Conservation (phyloP, 2,329 filamentous ascomycete genomes). For the Aureobasidium vineae region DNA sequence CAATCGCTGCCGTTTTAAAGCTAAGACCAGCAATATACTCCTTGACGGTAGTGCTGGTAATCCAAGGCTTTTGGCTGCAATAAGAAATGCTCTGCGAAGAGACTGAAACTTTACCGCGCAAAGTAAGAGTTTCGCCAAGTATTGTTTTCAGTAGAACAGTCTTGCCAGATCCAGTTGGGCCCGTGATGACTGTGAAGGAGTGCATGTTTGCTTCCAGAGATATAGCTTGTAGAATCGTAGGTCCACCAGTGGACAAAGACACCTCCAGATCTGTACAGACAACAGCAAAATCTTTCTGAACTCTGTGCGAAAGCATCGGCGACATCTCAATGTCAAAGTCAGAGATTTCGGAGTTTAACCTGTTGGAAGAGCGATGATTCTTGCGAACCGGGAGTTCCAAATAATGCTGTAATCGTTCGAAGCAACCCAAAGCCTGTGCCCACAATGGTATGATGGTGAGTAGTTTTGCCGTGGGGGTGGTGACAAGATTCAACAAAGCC, state of each 20-base stretch:
- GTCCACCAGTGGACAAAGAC: background rate
- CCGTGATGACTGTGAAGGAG: background rate
- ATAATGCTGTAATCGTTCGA: constrained; percentile 3
- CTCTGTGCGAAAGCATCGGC: background rate
- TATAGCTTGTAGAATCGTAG: background rate
- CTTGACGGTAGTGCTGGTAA: background rate
- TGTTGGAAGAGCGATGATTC: background rate
- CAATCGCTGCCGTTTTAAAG: background rate
- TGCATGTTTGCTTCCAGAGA: background rate
- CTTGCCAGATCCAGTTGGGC: constrained; percentile 4
- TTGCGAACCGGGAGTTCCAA: background rate
- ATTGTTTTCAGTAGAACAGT: background rate
- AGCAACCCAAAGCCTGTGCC: constrained; percentile 1
- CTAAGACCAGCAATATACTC: background rate
- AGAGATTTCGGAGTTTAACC: no score
- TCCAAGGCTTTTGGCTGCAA: constrained; percentile 1
- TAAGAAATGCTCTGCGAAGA: background rate
- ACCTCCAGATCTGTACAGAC: background rate
- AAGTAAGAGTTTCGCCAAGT: background rate
- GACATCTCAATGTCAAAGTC: background rate
- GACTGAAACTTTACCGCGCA: background rate
- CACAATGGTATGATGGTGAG: background rate
- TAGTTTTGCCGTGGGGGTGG: background rate
- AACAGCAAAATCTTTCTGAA: background rate
- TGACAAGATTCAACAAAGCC: background rate